Conservation (phyloP, 305 asterid species). For the Withania somnifera region DNA sequence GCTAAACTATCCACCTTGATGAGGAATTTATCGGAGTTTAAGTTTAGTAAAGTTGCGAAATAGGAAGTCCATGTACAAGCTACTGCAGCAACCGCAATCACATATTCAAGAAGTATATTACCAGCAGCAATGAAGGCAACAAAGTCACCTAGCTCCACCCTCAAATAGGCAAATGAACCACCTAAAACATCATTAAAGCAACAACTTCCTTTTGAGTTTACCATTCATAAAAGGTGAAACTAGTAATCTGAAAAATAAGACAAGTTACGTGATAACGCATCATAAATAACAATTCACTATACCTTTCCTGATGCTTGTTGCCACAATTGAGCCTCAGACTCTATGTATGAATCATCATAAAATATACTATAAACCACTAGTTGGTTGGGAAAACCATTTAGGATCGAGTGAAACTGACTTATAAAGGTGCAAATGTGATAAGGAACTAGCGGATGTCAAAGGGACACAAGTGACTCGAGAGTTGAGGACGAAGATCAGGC, state of each 20-base stretch:
- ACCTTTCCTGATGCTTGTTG: not conserved
- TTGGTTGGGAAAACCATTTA: not conserved
- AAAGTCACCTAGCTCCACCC: constrained; percentile 82
- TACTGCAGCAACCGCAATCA: constrained; percentile 71
- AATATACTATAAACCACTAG: not conserved
- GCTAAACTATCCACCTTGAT: constrained; percentile 28
- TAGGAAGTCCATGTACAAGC: constrained; percentile 93
- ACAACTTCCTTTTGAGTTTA: not conserved
- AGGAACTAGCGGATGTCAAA: not conserved
- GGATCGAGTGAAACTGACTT: not conserved
- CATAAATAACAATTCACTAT: not conserved
- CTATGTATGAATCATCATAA: not conserved
- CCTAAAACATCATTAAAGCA: constrained; percentile 20
- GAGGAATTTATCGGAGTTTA: constrained; percentile 42
- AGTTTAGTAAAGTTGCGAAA: constrained; percentile 63
- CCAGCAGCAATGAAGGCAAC: constrained; percentile 83
- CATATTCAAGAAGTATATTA: constrained; percentile 73
- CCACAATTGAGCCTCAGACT: not conserved
- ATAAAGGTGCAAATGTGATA: not conserved
- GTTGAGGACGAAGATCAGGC: not conserved
- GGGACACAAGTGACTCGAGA: not conserved
- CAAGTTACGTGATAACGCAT: not conserved
- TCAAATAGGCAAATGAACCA: constrained; percentile 75
- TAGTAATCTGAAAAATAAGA: not conserved
- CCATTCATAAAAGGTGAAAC: not conserved